Base-by-base conservation (phyloP, 2,329 filamentous ascomycete species). In the Aspergillus candidus region DNA sequence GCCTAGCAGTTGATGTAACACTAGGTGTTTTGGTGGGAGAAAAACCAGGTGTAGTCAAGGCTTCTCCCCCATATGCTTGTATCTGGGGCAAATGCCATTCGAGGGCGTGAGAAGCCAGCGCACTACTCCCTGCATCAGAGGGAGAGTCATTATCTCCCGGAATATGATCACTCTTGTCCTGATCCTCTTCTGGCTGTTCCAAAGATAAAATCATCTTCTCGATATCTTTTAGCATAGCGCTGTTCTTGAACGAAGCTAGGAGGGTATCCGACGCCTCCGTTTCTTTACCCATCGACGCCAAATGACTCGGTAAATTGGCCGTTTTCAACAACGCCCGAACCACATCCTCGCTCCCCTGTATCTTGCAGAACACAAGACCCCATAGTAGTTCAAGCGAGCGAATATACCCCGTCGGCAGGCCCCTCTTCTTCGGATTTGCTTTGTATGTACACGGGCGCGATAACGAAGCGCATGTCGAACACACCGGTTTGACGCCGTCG, bases 371-470 rank as follows among this genome's bases (percentile, higher is more conserved):
- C 1, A 85, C 67, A 72, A 81, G 81, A 11, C 81, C 82, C 43
- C 86, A 72, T 8, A 82, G 76, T 35, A 85, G 65, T 62, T 90
- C 86, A 13, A 90, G 71, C 0, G 83, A 84, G 30, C 84, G 77
- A 43, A 90, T 83, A 58, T 89, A 88, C 12, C 86, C 86, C n/a
- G 86, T 86, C 55, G 85, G 85, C 10, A 90, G 79, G 4, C 86
- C 86, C 50, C 86, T 75, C 62, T 88, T 88, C 65, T 87, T 88
- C 6, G 83, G 80, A 42, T 80, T 81, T 42, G 83, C 76, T 49
- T 84, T 80, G 61, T 89, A 90, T 12, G 82, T 82, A 62, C 86
- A 90, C 30, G 72, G 63, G 38, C 84, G 74, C 42, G 76, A 78
- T 48, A 83, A 77, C 4, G 76, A 71, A 6, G 74, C 72, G 66